Evolutionary conservation across 208 protist genomes (phyloP), one percentile per base, ranked within the genome.

Genomic region (Wallacemonas sp.): DNA sequence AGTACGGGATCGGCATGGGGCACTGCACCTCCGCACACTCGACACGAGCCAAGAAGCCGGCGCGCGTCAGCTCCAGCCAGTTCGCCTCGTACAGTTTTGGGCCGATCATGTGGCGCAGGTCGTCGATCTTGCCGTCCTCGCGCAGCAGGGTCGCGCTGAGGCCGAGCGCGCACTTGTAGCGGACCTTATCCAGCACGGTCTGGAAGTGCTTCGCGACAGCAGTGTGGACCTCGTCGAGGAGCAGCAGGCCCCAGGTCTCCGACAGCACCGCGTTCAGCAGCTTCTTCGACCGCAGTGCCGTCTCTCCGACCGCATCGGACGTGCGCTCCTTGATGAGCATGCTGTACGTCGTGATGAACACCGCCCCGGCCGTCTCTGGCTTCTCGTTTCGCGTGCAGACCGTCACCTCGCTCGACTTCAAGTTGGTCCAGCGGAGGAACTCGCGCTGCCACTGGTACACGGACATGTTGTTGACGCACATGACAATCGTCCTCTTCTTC

Each of bases 1-100:
- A 82, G 55, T 91, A 97, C 18, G 70, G 39, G 8, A 73, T 42
- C 5, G 92, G 97, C 95, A 99, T 96, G 18, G 91, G 90, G 74
- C 98, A 99, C 86, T 97, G 98, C 55, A 99, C 94, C 78, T 99
- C 97, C 1, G 92, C 87, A 72, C 99, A 99, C 82, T 98, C 89
- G 11, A 99, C 98, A 14, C 84, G 82, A 0, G 99, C 99, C 41
- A 99, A 90, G 73, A 98, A 98, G 22, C 98, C 98, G 31, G 82
- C 81, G 36, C 76, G 67, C 22, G 96, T 94, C 20, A 99, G 82
- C 66, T 99, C 97, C 2, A 99, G 89, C 99, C 99, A 99, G 77
- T 99, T 99, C 1, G 98, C 99, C 70, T 99, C 98, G 77, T 99
- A 99, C 61, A 99, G 79, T 74, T 99, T 99, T 23, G 99, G 99